Base-by-base conservation (phyloP, 768 basidiomycete genomes). In the Mycena chlorophos region DNA sequence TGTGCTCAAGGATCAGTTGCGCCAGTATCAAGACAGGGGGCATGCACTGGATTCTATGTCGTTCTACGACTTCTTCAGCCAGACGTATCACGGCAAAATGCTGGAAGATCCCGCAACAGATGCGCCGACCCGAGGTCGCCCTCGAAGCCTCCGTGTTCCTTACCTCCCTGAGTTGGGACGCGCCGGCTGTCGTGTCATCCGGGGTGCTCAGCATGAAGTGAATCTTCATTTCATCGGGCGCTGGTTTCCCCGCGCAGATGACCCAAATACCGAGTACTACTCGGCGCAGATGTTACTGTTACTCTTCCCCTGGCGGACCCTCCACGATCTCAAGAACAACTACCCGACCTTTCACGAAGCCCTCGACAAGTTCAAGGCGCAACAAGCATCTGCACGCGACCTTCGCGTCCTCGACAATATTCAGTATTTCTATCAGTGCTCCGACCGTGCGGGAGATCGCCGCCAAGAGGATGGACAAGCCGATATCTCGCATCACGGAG, bases 381-480 rank as follows among this genome's bases (percentile, higher is more conserved):
- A 37, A n/a, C n/a, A 17, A 6, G 54, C 57, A 12, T 13, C 56
- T 0, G 19, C 19, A 8, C 13, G 31, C 6, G 34, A 17, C 2
- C 10, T 14, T 5, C 25, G 56, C 17, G 56, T 73, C 0, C 5
- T 74, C 1, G 39, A 52, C 1, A 69, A 71, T 26, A 65, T 73
- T 1, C 69, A 75, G 42, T 74, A 74, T 40, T 74, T 68, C 26
- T 63, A 75, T 51, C 66, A 73, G 31, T 67, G 68, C 28, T 47
- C 56, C 2, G 64, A 67, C 12, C 55, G 52, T 2, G 51, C 61
- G 2, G 25, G 26, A 19, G 20, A 42, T 37, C 29, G 52, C 19
- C 49, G 37, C n/a, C 31, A 61, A 28, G 28, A 56, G 26, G 51
- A 25, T n/a, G n/a, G 17, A 13, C 31, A 37, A 50, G 19, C 29